phyloP scores from a whole-genome alignment of 2,329 filamentous ascomycete species.

The Aspergillus arachidicola region DNA sequence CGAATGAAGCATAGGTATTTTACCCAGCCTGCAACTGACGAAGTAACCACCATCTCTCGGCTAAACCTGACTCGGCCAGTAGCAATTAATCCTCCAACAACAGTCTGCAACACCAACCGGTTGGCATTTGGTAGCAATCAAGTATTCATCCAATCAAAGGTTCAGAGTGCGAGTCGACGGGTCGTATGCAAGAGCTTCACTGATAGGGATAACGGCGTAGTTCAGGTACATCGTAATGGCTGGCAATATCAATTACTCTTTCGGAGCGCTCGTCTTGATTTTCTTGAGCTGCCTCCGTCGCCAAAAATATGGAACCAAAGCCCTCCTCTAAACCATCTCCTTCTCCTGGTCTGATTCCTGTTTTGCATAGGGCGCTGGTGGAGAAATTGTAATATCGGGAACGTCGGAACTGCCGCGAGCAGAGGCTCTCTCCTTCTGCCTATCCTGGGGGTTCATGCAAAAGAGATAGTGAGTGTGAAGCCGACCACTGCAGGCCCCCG shows the following conservation, averaged over 20 bases:
- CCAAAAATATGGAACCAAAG: not conserved
- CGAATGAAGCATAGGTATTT: not conserved
- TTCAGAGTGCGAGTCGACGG: not conserved
- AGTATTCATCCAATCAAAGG: not conserved
- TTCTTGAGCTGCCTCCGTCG: not conserved
- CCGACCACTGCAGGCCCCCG: constrained; percentile 35
- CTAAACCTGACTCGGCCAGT: not conserved
- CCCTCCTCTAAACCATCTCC: not conserved
- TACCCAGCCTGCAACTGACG: not conserved
- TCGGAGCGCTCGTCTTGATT: not conserved
- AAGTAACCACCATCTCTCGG: not conserved
- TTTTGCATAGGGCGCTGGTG: not conserved
- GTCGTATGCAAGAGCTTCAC: not conserved
- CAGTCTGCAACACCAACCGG: not conserved
- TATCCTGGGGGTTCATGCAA: constrained; percentile 22
- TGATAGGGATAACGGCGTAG: not conserved
- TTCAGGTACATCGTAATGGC: not conserved
- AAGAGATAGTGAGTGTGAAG: constrained; percentile 17
- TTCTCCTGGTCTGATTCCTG: not conserved
- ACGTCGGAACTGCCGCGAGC: not conserved
- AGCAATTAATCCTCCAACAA: not conserved
- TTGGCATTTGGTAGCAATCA: not conserved
- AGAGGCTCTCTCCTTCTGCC: not conserved
- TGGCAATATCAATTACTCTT: not conserved
- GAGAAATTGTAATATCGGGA: not conserved